Evolutionary conservation across 2,329 filamentous ascomycete species (phyloP).

Genomic region (Xylariaceae sp.): DNA sequence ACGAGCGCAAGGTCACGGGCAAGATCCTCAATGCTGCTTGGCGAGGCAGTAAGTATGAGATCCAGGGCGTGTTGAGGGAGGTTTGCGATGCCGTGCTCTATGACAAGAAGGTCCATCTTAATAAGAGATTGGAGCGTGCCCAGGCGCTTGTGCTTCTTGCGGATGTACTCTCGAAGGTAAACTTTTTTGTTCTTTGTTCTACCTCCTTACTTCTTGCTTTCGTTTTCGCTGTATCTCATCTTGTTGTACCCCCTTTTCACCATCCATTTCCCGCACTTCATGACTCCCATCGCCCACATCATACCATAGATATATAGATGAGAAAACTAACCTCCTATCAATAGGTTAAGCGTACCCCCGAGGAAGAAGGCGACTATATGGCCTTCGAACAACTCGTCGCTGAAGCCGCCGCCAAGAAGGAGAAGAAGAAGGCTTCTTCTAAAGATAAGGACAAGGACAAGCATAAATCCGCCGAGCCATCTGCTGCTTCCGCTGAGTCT

Average conservation of each 20-base stretch:
- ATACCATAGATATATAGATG: not conserved
- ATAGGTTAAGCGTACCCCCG: slow-evolving; percentile 81
- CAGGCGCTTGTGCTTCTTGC: slow-evolving; percentile 85
- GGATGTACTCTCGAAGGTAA: slow-evolving; percentile 86
- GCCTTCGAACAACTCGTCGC: slow-evolving; percentile 97
- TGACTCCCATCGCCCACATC: not conserved
- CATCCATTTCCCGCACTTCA: not conserved
- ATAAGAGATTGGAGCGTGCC: slow-evolving; percentile 86
- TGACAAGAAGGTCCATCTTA: slow-evolving; percentile 70
- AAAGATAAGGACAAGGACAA: slow-evolving; percentile 56
- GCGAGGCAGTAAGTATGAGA: slow-evolving; percentile 96
- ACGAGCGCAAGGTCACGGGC: slow-evolving; percentile 90
- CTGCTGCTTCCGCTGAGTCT: slow-evolving; percentile 11
- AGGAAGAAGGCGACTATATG: slow-evolving; percentile 98
- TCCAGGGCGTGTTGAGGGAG: slow-evolving; percentile 89
- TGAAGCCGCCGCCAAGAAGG: slow-evolving; percentile 93
- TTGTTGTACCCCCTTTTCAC: not conserved
- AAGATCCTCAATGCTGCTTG: slow-evolving; percentile 97
- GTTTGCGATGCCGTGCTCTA: slow-evolving; percentile 88
- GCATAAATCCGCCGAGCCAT: slow-evolving; percentile 24
- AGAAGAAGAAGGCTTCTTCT: slow-evolving; percentile 75
- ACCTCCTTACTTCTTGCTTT: slow-evolving; percentile 25
- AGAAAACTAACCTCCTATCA: slow-evolving; percentile 9
- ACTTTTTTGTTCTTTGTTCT: too few species aligned
- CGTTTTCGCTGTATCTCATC: not conserved